phyloP scores from a whole-genome alignment of 208 protist genomes.

The Wallacemonas sp. region DNA sequence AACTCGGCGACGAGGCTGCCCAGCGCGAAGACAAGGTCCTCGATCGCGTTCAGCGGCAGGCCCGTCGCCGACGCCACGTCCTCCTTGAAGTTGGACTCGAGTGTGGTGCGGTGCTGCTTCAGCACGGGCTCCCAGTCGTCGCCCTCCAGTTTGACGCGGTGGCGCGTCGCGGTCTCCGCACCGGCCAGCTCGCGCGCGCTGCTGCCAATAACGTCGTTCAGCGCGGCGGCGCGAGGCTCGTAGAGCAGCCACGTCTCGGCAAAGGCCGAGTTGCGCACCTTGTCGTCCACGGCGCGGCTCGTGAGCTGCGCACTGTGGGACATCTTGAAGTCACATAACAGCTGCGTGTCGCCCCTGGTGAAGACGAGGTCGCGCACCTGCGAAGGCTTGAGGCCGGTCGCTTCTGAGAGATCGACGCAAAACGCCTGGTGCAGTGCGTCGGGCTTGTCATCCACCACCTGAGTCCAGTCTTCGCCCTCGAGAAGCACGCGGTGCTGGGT shows the following conservation, averaged over 20 bases:
- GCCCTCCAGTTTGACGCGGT: conserved; percentile 19
- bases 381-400: neutral
- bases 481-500: conserved; percentile 17
- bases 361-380: conserved; percentile 6
- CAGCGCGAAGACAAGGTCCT: conserved; percentile 20
- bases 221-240: neutral
- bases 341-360: conserved; percentile 4
- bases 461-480: conserved; percentile 18
- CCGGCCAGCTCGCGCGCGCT: neutral
- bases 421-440: conserved; percentile 7
- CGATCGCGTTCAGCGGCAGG: conserved; percentile 23
- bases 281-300: conserved; percentile 10
- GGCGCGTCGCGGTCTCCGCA: conserved; percentile 5
- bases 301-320: neutral
- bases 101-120: conserved; percentile 13
- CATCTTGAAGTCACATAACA: conserved; percentile 15
- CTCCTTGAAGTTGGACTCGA: conserved; percentile 30
- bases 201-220: neutral
- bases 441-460: conserved; percentile 3
- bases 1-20: conserved; percentile 35
- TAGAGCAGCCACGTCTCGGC: conserved; percentile 21
- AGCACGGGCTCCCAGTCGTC: conserved; percentile 25
- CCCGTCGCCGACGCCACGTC: conserved; percentile 27
- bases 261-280: conserved; percentile 15
- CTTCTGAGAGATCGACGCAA: neutral